Evolutionary conservation across 1,284 basidiomycete species (phyloP).

Genomic region (Marasmius sp.): DNA sequence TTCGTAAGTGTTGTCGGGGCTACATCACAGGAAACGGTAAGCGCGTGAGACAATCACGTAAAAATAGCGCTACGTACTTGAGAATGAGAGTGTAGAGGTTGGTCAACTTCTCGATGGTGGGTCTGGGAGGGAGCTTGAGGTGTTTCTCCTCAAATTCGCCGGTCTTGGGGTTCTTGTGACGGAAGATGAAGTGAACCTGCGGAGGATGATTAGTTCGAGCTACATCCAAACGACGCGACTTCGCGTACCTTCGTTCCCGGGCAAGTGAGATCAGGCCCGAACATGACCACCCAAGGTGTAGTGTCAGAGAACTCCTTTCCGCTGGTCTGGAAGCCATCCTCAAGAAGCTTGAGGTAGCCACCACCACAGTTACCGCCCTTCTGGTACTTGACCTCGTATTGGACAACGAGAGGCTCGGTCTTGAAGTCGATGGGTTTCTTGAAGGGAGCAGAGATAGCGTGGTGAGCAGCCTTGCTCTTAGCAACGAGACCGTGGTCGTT

Average conservation of each 20-base stretch:
- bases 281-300: constrained; percentile 98
- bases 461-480: constrained; percentile 91
- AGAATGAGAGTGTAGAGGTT: constrained; percentile 93
- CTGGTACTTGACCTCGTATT: constrained; percentile 99
- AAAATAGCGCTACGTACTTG: constrained; percentile 54
- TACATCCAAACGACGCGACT: neutral
- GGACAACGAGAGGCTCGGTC: constrained; percentile 89
- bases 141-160: constrained; percentile 98
- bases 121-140: constrained; percentile 79
- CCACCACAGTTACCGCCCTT: constrained; percentile 99
- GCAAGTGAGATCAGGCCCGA: constrained; percentile 87
- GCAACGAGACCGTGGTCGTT: constrained; percentile 91
- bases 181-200: constrained; percentile 96
- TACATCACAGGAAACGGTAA: constrained; percentile 27
- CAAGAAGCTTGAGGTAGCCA: constrained; percentile 97
- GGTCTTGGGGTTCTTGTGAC: constrained; percentile 89
- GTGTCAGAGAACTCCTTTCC: constrained; percentile 95
- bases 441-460: constrained; percentile 97
- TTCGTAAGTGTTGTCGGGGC: constrained; percentile 94
- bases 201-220: constrained; percentile 10
- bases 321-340: constrained; percentile 87
- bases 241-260: constrained; percentile 76
- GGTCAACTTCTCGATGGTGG: constrained; percentile 85
- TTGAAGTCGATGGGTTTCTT: constrained; percentile 77
- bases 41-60: neutral